Percentiles rank a stretch among this genome's conserved stretches.
Evolutionary conservation across 108 stramenopile genomes (phyloP).

Genomic region (Fragilaria crotonensis): DNA sequence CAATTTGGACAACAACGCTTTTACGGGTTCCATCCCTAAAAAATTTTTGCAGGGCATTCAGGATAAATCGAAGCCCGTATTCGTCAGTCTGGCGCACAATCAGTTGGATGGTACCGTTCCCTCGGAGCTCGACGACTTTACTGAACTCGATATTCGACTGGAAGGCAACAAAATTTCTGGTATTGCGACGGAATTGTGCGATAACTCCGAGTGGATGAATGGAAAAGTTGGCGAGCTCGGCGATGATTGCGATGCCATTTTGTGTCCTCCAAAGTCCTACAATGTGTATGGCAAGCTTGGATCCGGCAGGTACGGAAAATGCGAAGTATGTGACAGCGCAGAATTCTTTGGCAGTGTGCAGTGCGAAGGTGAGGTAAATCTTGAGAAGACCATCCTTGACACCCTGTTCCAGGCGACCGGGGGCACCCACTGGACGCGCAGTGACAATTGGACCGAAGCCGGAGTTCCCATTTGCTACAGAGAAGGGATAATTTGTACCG

Average conservation of each 20-base stretch:
- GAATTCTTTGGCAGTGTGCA: slow-evolving; percentile 9
- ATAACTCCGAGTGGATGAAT: slow-evolving; percentile 52
- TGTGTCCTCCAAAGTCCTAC: slow-evolving; percentile 35
- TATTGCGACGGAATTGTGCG: slow-evolving; percentile 8
- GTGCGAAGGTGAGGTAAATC: slow-evolving; percentile 4
- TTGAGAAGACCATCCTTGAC: slow-evolving; percentile 45
- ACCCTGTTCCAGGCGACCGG: slow-evolving; percentile 41
- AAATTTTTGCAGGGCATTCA: slow-evolving; percentile 13
- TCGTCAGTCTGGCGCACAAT: slow-evolving; percentile 11
- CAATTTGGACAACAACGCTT: slow-evolving; percentile 14
- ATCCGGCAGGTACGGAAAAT: background rate
- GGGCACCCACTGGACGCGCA: slow-evolving; percentile 42
- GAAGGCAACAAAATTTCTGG: slow-evolving; percentile 26
- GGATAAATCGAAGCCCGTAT: slow-evolving; percentile 12
- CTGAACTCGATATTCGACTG: slow-evolving; percentile 1
- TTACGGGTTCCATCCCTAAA: slow-evolving; percentile 22
- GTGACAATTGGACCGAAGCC: slow-evolving; percentile 35
- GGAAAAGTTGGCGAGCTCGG: slow-evolving; percentile 29
- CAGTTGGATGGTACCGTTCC: slow-evolving; percentile 1
- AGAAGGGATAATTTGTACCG: slow-evolving; percentile 46
- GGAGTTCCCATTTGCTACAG: slow-evolving; percentile 46
- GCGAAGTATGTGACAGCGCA: slow-evolving; percentile 16
- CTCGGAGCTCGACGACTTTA: background rate
- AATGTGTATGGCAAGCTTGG: slow-evolving; percentile 24
- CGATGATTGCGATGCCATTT: slow-evolving; percentile 38